Evolutionary conservation across 2,329 filamentous ascomycete species (phyloP), one percentile per base, ranked within the genome.

Genomic region (Rachicladosporium sp.): DNA sequence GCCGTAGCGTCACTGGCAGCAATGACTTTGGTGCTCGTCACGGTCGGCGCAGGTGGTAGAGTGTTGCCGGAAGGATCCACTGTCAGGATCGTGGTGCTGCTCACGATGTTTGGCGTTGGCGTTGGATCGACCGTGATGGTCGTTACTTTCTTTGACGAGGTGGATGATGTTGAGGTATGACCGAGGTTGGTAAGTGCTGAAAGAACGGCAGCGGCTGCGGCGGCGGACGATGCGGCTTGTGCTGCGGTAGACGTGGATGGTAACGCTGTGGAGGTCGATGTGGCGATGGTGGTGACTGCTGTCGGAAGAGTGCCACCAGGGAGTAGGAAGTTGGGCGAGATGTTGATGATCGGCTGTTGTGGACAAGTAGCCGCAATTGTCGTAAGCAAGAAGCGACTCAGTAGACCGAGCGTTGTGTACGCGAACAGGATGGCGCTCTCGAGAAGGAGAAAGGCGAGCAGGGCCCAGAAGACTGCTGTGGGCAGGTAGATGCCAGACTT

Each of bases 371-470:
- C 5, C 15, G 15, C 15, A 3, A 19, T 19, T 19, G 15, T 19
- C 15, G 15, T 19, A 19, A 19, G 15, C 15, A 3, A 5, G 15
- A 56, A 43, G 35, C 54, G 59, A 46, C 55, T 54, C 50, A 59
- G 58, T 6, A 62, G 54, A 6, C 57, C 59, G 29, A 62, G 56
- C 27, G 57, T 46, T 4, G 57, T 60, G 48, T 61, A 62, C 10
- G 56, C 52, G 44, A 62, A 61, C 12, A 62, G 51, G 23, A 57
- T 39, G 2, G 51, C 55, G 41, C 53, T 58, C 40, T 60, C 57
- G 43, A 59, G 52, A 36, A 56, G 44, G 9, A 61, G 46, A 9
- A 59, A 50, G 12, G 52, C 35, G 21, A 52, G 44, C 31, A 62
- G 44, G 21, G 58, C 45, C 38, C 56, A 47, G 46, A 61, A 54